Conservation (phyloP, 2,329 filamentous ascomycete species). For the Cercospora sp. region DNA sequence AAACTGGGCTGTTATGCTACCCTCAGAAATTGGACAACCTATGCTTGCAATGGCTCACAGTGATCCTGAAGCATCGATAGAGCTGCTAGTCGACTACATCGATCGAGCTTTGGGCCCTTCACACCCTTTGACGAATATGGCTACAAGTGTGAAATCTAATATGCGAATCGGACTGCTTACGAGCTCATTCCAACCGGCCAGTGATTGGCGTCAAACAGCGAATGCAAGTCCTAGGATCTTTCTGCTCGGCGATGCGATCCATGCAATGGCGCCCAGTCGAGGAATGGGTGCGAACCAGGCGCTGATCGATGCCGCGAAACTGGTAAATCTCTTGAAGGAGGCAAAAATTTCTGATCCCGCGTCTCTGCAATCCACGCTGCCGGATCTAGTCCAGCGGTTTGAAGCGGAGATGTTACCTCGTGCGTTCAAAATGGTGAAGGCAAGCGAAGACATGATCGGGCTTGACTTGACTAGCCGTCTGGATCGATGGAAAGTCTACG, state of each 20-base stretch:
- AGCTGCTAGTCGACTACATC: not conserved
- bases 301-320: not conserved
- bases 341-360: not conserved
- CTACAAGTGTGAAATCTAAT: not conserved
- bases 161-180: not conserved
- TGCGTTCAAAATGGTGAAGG: not conserved
- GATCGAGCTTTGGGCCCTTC: not conserved
- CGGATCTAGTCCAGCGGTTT: not conserved
- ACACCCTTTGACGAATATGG: not conserved
- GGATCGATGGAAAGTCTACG: not conserved
- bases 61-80: not conserved
- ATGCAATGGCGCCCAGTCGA: not conserved
- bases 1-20: not conserved
- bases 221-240: not conserved
- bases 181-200: not conserved
- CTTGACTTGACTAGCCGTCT: not conserved
- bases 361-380: not conserved
- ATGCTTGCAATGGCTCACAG: not conserved
- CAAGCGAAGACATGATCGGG: not conserved
- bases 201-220: not conserved
- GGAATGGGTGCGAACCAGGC: not conserved
- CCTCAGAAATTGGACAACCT: not conserved
- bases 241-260: not conserved
- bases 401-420: not conserved
- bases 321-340: no score